Percentiles rank a stretch among this genome's conserved stretches.
Conservation (phyloP, 2,329 filamentous ascomycete genomes). For the Lachnellula hyalina region DNA sequence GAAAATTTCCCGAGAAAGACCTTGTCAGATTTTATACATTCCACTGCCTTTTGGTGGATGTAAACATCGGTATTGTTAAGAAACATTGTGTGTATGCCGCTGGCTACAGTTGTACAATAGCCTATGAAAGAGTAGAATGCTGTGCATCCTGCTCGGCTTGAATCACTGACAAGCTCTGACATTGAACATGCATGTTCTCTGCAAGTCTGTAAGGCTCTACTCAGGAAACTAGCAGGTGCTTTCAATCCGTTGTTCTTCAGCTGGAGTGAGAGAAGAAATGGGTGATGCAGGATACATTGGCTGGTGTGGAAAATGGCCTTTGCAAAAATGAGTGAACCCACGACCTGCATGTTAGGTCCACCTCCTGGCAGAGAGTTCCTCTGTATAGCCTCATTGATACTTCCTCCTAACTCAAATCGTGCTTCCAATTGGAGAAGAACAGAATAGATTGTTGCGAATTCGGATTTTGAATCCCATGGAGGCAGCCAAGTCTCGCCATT, state of each 20-base stretch:
- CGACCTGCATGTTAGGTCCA: conserved; percentile 19
- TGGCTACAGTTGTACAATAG: conserved; percentile 29
- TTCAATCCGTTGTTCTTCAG: conserved; percentile 19
- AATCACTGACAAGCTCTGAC: conserved; percentile 25
- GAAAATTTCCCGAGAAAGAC: too few relatives aligned
- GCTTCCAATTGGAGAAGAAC: conserved; percentile 31
- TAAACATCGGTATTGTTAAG: background rate
- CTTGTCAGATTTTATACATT: too few relatives aligned
- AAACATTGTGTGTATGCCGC: conserved; percentile 6
- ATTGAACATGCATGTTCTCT: conserved; percentile 30
- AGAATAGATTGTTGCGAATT: conserved; percentile 27
- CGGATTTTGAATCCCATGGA: conserved; percentile 34
- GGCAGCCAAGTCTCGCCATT: conserved; percentile 20
- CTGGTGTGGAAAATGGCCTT: conserved; percentile 29
- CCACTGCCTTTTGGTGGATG: too few relatives aligned
- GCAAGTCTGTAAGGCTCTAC: conserved; percentile 24
- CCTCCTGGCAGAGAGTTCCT: conserved; percentile 5
- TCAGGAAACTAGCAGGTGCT: conserved; percentile 29
- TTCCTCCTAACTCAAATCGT: conserved; percentile 24
- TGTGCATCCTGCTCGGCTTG: conserved; percentile 8
- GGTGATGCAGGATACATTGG: conserved; percentile 34
- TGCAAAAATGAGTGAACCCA: conserved; percentile 30
- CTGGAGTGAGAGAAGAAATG: conserved; percentile 30
- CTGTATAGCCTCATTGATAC: conserved; percentile 19
- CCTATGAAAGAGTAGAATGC: conserved; percentile 31